Conservation (phyloP, 2,329 filamentous ascomycete species). For the Pseudopithomyces chartarum region DNA sequence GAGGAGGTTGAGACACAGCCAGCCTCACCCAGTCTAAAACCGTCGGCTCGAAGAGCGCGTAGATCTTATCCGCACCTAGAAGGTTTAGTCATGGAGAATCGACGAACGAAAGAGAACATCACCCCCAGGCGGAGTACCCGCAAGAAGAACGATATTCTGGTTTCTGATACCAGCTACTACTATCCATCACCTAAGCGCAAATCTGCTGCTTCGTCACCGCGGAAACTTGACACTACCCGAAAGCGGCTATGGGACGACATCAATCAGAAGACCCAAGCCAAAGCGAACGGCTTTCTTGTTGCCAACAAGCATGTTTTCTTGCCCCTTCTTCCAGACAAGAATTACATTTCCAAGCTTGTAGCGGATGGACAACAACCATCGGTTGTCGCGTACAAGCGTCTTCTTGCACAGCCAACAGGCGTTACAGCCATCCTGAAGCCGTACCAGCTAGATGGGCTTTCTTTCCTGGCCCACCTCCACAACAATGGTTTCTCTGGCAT, state of each 20-base stretch:
- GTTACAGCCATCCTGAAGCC: slow-evolving; percentile 74
- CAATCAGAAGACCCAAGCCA: slow-evolving; percentile 48
- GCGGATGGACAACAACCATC: slow-evolving; percentile 22
- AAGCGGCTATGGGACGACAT: slow-evolving; percentile 49
- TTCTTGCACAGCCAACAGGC: slow-evolving; percentile 51
- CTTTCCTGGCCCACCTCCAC: slow-evolving; percentile 98
- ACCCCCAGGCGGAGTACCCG: slow-evolving; percentile 29
- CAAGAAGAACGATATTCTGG: slow-evolving; percentile 32
- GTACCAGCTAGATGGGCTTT: slow-evolving; percentile 95
- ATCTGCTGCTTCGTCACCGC: slow-evolving; percentile 11
- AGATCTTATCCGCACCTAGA: slow-evolving; percentile 21
- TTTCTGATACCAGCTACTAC: slow-evolving; percentile 34
- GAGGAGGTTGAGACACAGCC: neutral
- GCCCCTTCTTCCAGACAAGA: slow-evolving; percentile 52
- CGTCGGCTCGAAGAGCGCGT: slow-evolving; percentile 12
- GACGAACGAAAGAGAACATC: slow-evolving; percentile 19
- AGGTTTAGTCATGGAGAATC: slow-evolving; percentile 41
- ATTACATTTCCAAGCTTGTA: slow-evolving; percentile 49
- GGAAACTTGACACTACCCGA: slow-evolving; percentile 47
- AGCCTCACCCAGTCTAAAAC: slow-evolving; percentile 20
- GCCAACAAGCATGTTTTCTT: slow-evolving; percentile 53
- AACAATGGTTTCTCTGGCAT: slow-evolving; percentile 99
- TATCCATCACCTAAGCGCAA: slow-evolving; percentile 13
- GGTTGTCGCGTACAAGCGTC: slow-evolving; percentile 47
- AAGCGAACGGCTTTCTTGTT: slow-evolving; percentile 53